Percentiles rank a stretch among this genome's conserved stretches.
Evolutionary conservation across 129 eudicot species (phyloP).

Genomic region (Chrysanthemum seticuspe): DNA sequence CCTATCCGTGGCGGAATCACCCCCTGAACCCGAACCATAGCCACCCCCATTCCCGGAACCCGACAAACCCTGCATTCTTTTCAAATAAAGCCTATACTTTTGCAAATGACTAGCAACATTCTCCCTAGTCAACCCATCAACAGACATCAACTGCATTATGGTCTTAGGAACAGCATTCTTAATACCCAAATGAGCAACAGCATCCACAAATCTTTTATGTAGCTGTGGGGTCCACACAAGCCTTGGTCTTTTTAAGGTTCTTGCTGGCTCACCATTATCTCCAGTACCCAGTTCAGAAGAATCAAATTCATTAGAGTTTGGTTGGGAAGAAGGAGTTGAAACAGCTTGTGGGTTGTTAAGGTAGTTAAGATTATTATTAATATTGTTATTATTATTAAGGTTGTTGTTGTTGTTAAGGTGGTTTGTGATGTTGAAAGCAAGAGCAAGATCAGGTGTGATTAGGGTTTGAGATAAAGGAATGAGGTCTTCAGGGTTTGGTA

Average conservation of each 20-base stretch:
- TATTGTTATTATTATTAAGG: constrained; percentile 1
- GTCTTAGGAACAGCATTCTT: constrained; percentile 97
- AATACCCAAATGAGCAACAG: constrained; percentile 92
- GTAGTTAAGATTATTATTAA: neutral
- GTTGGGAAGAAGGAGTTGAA: constrained; percentile 46
- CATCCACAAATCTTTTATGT: constrained; percentile 94
- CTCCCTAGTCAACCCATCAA: constrained; percentile 89
- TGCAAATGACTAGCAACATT: constrained; percentile 96
- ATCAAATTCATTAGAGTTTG: constrained; percentile 69
- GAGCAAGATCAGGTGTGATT: constrained; percentile 83
- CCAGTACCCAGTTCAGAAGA: constrained; percentile 62
- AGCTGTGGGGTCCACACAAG: constrained; percentile 99
- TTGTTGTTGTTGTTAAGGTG: constrained; percentile 25
- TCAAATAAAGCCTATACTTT: constrained; percentile 83
- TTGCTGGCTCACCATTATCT: constrained; percentile 63
- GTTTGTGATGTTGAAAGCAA: constrained; percentile 64
- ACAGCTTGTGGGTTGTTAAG: constrained; percentile 22
- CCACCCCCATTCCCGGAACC: constrained; percentile 43
- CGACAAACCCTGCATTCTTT: constrained; percentile 86
- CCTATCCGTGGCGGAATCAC: constrained; percentile 74
- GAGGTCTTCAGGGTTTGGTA: constrained; percentile 80
- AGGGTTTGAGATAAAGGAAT: constrained; percentile 72
- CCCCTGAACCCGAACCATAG: constrained; percentile 32
- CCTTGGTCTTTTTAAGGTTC: constrained; percentile 90
- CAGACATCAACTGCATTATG: constrained; percentile 96